Base-by-base conservation (phyloP, 352 stramenopile species). In the Saprolegnia diclina region DNA sequence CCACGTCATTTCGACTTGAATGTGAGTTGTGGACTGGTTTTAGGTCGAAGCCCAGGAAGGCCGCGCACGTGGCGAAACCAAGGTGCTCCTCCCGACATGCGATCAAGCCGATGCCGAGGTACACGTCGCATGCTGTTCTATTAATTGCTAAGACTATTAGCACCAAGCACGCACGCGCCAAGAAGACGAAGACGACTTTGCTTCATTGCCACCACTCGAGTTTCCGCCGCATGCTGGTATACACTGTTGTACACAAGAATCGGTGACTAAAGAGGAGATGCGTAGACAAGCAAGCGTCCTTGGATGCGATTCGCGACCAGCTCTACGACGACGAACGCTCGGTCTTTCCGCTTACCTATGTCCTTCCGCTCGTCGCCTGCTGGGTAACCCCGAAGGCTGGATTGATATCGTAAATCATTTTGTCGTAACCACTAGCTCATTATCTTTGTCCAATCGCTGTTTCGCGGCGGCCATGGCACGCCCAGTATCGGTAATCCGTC, bases 391-490 rank as follows among this genome's bases (percentile, higher is more conserved):
- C 29, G 5, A 35, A 5, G 29, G 5, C 2, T 35, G 29, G 5
- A 35, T 35, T 35, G 29, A 35, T 35, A n/a, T n/a, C n/a, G 29
- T 35, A 35, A 6, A 2, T 35, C 29, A 35, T 21, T 64, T 10
- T 32, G 26, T n/a, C 56, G 35, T 64, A 9, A n/a, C 32, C 32
- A 19, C 16, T 29, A 14, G 26, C 18, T 29, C 16, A 50, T 91
- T 21, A 75, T 94, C 9, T 75, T 94, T 42, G 50, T 83, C 5
- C 86, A 94, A 68, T 82, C 83, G 19, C 69, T 94, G 61, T 64
- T 94, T 40, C 82, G 83, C 37, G 86, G 86, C 45, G 86, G 84
- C 21, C 86, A 94, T 46, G 84, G 86, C 46, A 71, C 77, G 0
- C 76, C 79, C 1, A 91, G 82, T 50, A 71, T 91, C 24, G 52